Evolutionary conservation across 305 asterid genomes (phyloP).

Genomic region (Fraxinus nigra): DNA sequence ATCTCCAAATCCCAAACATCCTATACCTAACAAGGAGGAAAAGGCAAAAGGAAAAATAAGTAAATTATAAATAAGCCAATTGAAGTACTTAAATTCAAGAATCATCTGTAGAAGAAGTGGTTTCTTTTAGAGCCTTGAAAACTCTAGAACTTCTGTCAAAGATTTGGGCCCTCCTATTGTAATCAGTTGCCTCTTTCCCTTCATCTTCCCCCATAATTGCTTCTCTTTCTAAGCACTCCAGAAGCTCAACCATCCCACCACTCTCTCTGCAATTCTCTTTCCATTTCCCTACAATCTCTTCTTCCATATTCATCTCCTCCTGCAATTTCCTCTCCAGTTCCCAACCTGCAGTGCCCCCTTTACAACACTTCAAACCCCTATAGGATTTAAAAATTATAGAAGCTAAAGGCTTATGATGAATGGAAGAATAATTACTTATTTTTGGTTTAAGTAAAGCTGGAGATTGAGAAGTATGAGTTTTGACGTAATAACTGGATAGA

Average conservation of each 20-base stretch:
- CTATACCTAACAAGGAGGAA: not conserved
- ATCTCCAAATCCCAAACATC: not conserved
- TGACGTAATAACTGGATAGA: not conserved
- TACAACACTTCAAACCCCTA: constrained; percentile 26
- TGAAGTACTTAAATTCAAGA: not conserved
- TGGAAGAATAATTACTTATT: not conserved
- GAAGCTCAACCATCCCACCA: constrained; percentile 52
- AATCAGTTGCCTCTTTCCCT: constrained; percentile 72
- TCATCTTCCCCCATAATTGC: constrained; percentile 87
- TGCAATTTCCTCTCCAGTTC: constrained; percentile 28
- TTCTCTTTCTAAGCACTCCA: constrained; percentile 80
- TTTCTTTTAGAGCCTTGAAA: constrained; percentile 60
- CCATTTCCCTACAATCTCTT: constrained; percentile 30
- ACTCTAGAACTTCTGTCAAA: constrained; percentile 60
- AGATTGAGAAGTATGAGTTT: not conserved
- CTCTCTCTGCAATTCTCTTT: constrained; percentile 38
- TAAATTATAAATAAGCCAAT: not conserved
- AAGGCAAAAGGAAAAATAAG: not conserved
- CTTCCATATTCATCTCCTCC: constrained; percentile 27
- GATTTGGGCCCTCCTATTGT: constrained; percentile 68
- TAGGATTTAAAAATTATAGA: not conserved
- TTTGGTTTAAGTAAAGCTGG: not conserved
- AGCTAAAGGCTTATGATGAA: not conserved
- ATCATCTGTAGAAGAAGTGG: not conserved
- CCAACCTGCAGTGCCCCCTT: constrained; percentile 17